Conservation (phyloP, 495 filamentous ascomycete genomes). For the Penicillium fimorum region DNA sequence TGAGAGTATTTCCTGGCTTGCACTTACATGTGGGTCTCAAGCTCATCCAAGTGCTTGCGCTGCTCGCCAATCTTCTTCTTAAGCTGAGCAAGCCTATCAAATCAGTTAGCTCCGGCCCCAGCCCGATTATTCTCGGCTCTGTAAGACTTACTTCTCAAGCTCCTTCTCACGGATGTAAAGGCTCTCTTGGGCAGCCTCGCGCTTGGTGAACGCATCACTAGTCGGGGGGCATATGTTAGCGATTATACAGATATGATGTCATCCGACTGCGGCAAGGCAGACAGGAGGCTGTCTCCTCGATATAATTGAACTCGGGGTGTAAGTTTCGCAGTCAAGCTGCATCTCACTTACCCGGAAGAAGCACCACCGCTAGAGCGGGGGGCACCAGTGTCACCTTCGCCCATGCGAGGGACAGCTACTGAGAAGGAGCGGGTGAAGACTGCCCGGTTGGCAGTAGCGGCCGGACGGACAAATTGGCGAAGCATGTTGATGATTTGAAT, state of each 20-base stretch:
- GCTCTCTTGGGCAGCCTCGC: slow-evolving; percentile 85
- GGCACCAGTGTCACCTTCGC: slow-evolving; percentile 67
- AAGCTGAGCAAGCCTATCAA: slow-evolving; percentile 55
- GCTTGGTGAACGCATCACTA: slow-evolving; percentile 86
- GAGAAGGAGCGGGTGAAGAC: slow-evolving; percentile 60
- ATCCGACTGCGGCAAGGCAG: slow-evolving; percentile 10
- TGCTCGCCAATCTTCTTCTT: slow-evolving; percentile 77
- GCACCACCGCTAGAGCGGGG: slow-evolving; percentile 45
- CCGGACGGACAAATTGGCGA: slow-evolving; percentile 62
- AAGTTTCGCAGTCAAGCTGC: background rate
- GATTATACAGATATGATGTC: slow-evolving; percentile 21
- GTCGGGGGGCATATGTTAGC: slow-evolving; percentile 12
- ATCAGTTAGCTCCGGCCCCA: slow-evolving; percentile 3
- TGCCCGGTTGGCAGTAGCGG: slow-evolving; percentile 49
- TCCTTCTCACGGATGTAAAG: slow-evolving; percentile 80
- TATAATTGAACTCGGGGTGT: background rate
- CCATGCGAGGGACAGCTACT: slow-evolving; percentile 59
- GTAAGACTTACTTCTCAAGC: slow-evolving; percentile 64
- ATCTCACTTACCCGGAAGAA: slow-evolving; percentile 32
- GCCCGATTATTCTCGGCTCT: background rate
- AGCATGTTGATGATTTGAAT: slow-evolving; percentile 53
- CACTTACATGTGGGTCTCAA: slow-evolving; percentile 80
- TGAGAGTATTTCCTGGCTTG: background rate
- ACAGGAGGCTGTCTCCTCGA: background rate
- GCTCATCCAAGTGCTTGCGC: slow-evolving; percentile 75